phyloP scores from a whole-genome alignment of 805 yeast species.

The Candida quercuum region DNA sequence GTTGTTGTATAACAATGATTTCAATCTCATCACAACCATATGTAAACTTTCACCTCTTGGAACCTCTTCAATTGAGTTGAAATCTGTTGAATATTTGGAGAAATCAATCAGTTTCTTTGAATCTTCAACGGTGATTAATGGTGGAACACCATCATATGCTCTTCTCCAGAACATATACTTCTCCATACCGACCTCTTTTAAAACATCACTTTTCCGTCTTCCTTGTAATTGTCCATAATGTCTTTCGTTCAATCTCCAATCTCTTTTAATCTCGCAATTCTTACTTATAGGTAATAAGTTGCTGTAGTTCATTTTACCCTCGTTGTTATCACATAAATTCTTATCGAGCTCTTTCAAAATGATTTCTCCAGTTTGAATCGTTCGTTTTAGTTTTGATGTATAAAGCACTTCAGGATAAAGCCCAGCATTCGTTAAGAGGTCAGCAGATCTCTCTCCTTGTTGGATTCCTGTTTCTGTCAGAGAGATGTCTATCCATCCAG shows the following conservation, averaged over 20 bases:
- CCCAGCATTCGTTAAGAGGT: neutral
- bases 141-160: conserved; percentile 72
- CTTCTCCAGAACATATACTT: conserved; percentile 77
- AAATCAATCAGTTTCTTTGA: conserved; percentile 25
- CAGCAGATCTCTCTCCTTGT: neutral
- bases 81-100: conserved; percentile 26
- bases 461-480: neutral
- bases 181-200: conserved; percentile 62
- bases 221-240: conserved; percentile 85
- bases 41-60: conserved; percentile 72
- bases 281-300: too few relatives aligned
- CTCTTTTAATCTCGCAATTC: conserved; percentile 51
- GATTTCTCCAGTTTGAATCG: neutral
- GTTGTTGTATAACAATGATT: conserved; percentile 50
- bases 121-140: conserved; percentile 38
- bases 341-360: neutral
- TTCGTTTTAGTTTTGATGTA: neutral
- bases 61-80: conserved; percentile 29
- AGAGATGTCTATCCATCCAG: neutral
- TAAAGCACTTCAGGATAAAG: neutral
- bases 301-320: too few relatives aligned
- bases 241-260: conserved; percentile 80
- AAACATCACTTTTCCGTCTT: conserved; percentile 60
- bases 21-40: conserved; percentile 64
- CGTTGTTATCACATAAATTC: neutral